Percentiles rank a stretch among this genome's conserved stretches.
Conservation (phyloP, 345 rosid genomes). For the Gossypioides kirkii region DNA sequence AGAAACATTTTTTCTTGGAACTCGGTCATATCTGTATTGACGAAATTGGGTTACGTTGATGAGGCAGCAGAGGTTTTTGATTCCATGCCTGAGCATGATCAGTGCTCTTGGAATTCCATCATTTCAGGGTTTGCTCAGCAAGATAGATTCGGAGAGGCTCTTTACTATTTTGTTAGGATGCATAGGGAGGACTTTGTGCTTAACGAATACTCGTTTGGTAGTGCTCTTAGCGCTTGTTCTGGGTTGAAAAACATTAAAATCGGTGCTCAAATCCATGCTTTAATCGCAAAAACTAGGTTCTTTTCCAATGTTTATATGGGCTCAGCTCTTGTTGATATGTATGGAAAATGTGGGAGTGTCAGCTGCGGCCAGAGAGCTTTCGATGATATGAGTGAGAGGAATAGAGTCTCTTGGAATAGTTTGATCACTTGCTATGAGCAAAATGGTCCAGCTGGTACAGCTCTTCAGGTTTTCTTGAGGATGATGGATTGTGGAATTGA, state of each 20-base stretch:
- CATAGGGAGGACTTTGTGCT: slow-evolving; percentile 43
- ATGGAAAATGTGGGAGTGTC: slow-evolving; percentile 67
- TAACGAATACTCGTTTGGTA: slow-evolving; percentile 61
- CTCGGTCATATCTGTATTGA: slow-evolving; percentile 39
- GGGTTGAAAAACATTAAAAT: slow-evolving; percentile 38
- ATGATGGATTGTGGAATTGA: slow-evolving; percentile 51
- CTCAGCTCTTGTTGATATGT: slow-evolving; percentile 81
- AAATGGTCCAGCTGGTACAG: slow-evolving; percentile 66
- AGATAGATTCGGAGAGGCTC: slow-evolving; percentile 53
- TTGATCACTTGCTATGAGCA: slow-evolving; percentile 84
- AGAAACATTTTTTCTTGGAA: slow-evolving; percentile 74
- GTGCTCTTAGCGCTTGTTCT: slow-evolving; percentile 68
- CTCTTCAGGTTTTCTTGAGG: slow-evolving; percentile 49
- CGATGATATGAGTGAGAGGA: slow-evolving; percentile 50
- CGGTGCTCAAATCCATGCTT: slow-evolving; percentile 70
- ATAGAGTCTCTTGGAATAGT: slow-evolving; percentile 86
- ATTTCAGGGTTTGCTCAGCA: slow-evolving; percentile 67
- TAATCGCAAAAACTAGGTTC: slow-evolving; percentile 44
- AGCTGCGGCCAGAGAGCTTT: slow-evolving; percentile 52
- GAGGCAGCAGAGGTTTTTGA: slow-evolving; percentile 47
- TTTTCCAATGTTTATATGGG: slow-evolving; percentile 57
- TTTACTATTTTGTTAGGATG: slow-evolving; percentile 52
- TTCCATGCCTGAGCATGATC: slow-evolving; percentile 57
- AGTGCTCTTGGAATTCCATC: slow-evolving; percentile 83
- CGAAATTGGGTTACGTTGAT: slow-evolving; percentile 48